Evolutionary conservation across 805 yeast genomes (phyloP).

Genomic region (Huiozyma sinensis): DNA sequence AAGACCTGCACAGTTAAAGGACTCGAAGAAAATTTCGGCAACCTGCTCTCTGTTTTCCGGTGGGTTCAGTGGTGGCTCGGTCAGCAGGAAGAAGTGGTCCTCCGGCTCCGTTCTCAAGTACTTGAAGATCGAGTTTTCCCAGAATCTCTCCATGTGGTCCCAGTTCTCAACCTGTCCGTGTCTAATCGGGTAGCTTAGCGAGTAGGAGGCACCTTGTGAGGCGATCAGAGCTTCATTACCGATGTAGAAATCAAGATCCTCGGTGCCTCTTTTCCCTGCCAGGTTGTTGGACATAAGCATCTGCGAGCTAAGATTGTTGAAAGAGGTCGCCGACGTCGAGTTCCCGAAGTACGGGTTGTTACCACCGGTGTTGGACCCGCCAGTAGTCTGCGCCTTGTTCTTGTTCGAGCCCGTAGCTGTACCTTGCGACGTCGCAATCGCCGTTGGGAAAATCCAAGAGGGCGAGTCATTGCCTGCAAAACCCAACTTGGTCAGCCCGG

Average conservation of each 20-base stretch:
- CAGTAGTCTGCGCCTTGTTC: conserved; percentile 34
- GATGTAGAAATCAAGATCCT: conserved; percentile 85
- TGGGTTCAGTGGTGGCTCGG: conserved; percentile 99
- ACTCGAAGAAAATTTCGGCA: conserved; percentile 98
- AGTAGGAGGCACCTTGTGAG: conserved; percentile 83
- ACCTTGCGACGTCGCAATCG: conserved; percentile 62
- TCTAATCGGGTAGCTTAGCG: conserved; percentile 82
- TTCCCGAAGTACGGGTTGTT: conserved; percentile 25
- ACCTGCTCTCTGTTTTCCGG: conserved; percentile 98
- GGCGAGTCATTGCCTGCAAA: conserved; percentile 99
- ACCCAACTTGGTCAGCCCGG: conserved; percentile 94
- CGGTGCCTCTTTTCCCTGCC: conserved; percentile 75
- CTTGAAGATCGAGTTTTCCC: conserved; percentile 96
- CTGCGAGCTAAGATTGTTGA: conserved; percentile 18
- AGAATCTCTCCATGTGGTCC: conserved; percentile 99
- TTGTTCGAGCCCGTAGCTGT: conserved; percentile 17
- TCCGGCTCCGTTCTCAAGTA: conserved; percentile 97
- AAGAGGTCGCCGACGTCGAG: conserved; percentile 29
- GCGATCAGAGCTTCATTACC: conserved; percentile 93
- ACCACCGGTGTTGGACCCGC: conserved; percentile 11
- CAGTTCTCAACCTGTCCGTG: conserved; percentile 98
- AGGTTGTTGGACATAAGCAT: conserved; percentile 31
- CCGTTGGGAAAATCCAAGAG: conserved; percentile 94
- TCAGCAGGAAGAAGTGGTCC: conserved; percentile 87
- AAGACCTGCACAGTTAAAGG: conserved; percentile 96